A percentile compares a stretch with the other conserved stretches of the same genome.
These are phyloP conservation scores for Amoebophrya sp. DNA, from an alignment of 169 alveolate genomes.

Conservation along the genomic window DNA sequence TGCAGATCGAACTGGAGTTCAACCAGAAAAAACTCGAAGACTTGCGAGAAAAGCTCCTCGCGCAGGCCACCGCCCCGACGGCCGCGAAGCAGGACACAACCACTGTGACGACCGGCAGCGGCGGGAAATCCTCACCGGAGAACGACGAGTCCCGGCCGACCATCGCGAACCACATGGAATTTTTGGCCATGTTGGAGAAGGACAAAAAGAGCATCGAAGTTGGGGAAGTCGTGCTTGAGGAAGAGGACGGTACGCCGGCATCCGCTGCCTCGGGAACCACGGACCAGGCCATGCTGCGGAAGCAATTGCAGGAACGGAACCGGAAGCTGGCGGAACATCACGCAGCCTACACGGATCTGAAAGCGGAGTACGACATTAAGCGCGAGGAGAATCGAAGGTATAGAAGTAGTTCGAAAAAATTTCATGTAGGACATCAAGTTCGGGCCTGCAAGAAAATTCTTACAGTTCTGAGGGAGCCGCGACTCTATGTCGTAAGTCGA, in stretches of 20 bases:
- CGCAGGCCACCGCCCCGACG: not conserved
- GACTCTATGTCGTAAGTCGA: no score
- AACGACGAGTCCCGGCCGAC: not conserved
- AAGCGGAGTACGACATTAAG: not conserved
- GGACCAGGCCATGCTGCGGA: no score
- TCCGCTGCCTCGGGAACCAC: no score
- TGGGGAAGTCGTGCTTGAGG: no score
- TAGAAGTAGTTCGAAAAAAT: no score
- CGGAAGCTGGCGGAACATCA: not conserved
- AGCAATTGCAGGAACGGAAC: not conserved
- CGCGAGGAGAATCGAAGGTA: conserved; percentile 11
- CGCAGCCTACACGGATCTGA: not conserved
- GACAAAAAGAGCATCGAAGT: not conserved
- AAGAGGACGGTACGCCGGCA: no score
- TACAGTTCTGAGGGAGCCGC: no score
- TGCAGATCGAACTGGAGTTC: not conserved
- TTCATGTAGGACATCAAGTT: no score
- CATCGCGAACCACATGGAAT: not conserved
- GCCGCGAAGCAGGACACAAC: not conserved
- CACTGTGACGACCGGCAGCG: not conserved
- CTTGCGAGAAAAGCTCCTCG: not conserved
- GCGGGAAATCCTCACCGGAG: not conserved
- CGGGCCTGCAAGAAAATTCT: no score
- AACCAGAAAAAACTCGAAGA: not conserved
- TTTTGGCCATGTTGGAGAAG: not conserved